Base-by-base conservation (phyloP, 2,329 filamentous ascomycete genomes). In the Zalaria obscura region DNA sequence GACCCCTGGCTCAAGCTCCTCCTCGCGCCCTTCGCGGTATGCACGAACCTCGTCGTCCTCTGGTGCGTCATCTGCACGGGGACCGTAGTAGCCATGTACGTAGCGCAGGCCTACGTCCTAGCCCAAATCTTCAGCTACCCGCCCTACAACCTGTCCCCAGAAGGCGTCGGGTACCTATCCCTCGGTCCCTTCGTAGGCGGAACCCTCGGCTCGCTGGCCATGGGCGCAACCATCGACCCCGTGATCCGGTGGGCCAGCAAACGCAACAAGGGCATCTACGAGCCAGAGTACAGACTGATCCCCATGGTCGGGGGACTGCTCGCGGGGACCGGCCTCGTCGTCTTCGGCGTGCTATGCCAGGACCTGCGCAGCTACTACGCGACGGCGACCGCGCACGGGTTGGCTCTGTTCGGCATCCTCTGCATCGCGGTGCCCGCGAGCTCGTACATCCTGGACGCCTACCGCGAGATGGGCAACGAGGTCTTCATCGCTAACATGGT, bases 271-370 rank as follows among this genome's bases (percentile, higher is more conserved):
- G 69, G 70, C n/a, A 56, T 71, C 38, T 73, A 72, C 52, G 69
- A 73, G 49, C 70, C 70, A 4, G 69, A 73, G 48, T 73, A 72
- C 48, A 63, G 70, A 6, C 57, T 69, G 5, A 55, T 67, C 1
- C 54, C 61, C 25, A 52, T 58, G 31, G 5, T 36, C 27, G 33
- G 32, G 5, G 40, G 40, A 0, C n/a, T 41, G 4, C 49, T 62
- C 3, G 55, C 57, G 9, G 51, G 55, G n/a, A 41, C 35, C 34
- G 53, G 53, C 6, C 54, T 59, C 40, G 55, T 58, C 41, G 54
- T 51, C 2, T 61, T 55, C 38, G 56, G 59, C 4, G 44, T 49
- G 32, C 40, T 53, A 10, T 50, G 48, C 3, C 41, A 49, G 25
- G 43, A 45, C 3, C 35, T 36, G 4, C 44, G 42, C 11, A 50